Base-by-base conservation (phyloP, 2,329 filamentous ascomycete species). In the Ophiostoma tasmaniense region DNA sequence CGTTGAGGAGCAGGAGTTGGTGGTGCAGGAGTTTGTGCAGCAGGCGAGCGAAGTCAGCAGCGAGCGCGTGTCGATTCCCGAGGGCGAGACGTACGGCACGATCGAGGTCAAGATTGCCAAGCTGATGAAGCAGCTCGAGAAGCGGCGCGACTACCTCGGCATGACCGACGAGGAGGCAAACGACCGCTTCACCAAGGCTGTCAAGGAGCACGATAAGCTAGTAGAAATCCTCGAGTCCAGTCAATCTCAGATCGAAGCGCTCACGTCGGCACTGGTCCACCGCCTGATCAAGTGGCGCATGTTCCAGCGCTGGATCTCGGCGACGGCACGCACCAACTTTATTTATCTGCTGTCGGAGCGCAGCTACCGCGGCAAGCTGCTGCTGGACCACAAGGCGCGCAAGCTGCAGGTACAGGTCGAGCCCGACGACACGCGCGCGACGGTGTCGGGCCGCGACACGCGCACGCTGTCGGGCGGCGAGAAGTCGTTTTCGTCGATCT, bases 401-500 rank as follows among this genome's bases (percentile, higher is more conserved):
- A 83, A 85, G 69, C 85, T 99, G 50, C 89, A 93, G 72, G 85
- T 99, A 70, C 85, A 90, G 72, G 90, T 94, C 71, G 87, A 90
- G 76, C 87, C 87, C 0, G 87, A 89, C 71, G 83, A 87, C 75
- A 95, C 90, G 28, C 89, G 85, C 73, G 87, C 84, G 73, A 88
- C 85, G 71, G 86, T 85, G 28, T 83, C 85, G 3, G 93, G 92
- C 2, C 87, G 94, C 66, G 90, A 91, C 75, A 94, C 95, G 30
- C 96, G 92, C 79, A 98, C 94, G 0, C 82, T 99, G 1, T 97
- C 93, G 10, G 95, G 95, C 67, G 95, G 95, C 37, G 95, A 99
- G 77, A 99, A 99, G 78, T 98, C 94, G 0, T 99, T 98, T 78
- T 96, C 93, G 3, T 97, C 94, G 3, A 96, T 98, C 70, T 99